Evolutionary conservation across 2,329 filamentous ascomycete species (phyloP), one percentile per base, ranked within the genome.

Genomic region (Didymella keratinophila): DNA sequence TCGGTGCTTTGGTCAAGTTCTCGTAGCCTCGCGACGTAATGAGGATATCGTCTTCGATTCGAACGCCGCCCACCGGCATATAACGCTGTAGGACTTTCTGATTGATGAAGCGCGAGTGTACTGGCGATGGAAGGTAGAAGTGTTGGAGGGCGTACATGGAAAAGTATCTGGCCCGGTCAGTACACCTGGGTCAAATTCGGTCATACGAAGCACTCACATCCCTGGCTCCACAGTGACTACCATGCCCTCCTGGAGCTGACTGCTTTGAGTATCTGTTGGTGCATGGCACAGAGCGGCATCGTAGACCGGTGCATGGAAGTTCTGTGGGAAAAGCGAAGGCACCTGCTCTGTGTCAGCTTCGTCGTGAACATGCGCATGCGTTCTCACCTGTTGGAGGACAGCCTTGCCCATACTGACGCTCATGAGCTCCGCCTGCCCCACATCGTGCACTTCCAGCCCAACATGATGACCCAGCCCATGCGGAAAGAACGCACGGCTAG

Each of bases 391-490:
- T 34, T 66, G 60, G 27, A 65, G 53, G 2, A 67, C 66, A 2
- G 52, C 59, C 48, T 71, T 69, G 9, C 61, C 65, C 46, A 63
- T 65, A 41, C 61, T 63, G 27, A 74, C 56, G 34, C 68, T 73
- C 74, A 77, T 76, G 14, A 77, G 53, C 37, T 74, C 70, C 12
- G 64, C 65, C 39, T 77, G 74, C 9, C 73, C 72, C 6, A 78
- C 73, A 65, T 97, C 93, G 75, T 97, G 93, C 2, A 93, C 96
- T 74, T 97, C 93, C 84, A 97, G 89, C 62, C 93, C 93, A 10
- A 97, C 81, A 74, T 96, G 94, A 77, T 97, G 93, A 0, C 93
- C 93, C 1, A 97, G 80, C 0, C 93, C 93, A 74, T 97, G 93
- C 1, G 93, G 93, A 72, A 97, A 91, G 81, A 97, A 97, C 1